Base-by-base conservation (phyloP, 768 basidiomycete genomes). In the Leccinum sublutescens region DNA sequence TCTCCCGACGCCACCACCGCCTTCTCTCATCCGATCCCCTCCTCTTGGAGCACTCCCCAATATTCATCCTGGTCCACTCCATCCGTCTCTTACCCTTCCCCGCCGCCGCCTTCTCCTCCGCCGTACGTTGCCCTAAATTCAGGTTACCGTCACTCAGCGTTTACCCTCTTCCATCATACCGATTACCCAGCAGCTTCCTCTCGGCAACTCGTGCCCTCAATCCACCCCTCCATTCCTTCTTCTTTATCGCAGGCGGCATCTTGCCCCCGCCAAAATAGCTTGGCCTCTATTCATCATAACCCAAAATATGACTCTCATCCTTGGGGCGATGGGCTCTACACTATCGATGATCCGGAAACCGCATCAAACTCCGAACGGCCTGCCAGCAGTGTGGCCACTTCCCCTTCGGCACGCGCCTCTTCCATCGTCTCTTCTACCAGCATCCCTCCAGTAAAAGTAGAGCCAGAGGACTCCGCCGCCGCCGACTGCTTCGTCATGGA, bases 401-500 rank as follows among this genome's bases (percentile, higher is more conserved):
- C 72, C 63, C 72, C 73, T 64, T 74, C 74, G 0, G 68, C 68
- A 69, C 72, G 72, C 63, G 68, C 72, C 15, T 72, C 71, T n/a
- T 74, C 72, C 56, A 70, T 71, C 59, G 60, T 68, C n/a, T 66
- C 74, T 40, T 66, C 74, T 34, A 33, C 63, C 52, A 66, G 72
- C 53, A 54, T 72, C 29, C 63, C 64, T 36, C 68, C 63, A n/a
- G 71, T 75, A 0, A 74, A 74, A 54, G 61, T 69, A 17, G 72
- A 74, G 14, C 74, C 66, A 19, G 74, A 74, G 21, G 72, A 74
- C 23, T 4, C 62, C 10, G 54, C 57, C 5, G 43, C 63, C 9
- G 48, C 72, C 8, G 72, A 73, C 17, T 73, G 72, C 59, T 74
- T 74, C 31, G 74, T 74, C 58, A 74, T 74, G 74, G 72, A 74